Base-by-base conservation (phyloP, 345 rosid genomes). In the Eucalyptus dawsonii region DNA sequence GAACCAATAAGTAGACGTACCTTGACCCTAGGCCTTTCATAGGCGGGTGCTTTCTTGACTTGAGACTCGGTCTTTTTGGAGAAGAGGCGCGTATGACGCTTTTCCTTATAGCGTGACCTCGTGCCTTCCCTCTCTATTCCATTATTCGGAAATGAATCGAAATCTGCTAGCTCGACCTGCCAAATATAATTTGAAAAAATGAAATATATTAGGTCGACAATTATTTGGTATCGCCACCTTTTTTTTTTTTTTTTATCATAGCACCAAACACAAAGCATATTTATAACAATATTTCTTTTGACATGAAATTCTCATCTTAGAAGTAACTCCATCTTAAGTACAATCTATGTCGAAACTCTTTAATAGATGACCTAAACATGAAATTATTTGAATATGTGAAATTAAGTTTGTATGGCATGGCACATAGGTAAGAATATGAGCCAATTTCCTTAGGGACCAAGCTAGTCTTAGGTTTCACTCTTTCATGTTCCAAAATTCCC, bases 11-110 rank as follows among this genome's bases (percentile, higher is more conserved):
- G 31, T 40, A 58, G 42, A 27, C 65, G 58, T 91, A 95, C 99
- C 99, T 95, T 95, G 95, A 96, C 94, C 90, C 99, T 92, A n/a
- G 98, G 97, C 88, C 99, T 99, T 93, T 90, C 93, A 92, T 95
- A 96, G 4, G 97, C 98, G 88, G 95, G 97, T 91, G 94, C 94
- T 93, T 96, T 97, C 31, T 99, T 92, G 91, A 97, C 98, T 87
- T 96, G 94, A 90, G 95, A 96, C 31, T 99, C 93, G 90, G 95
- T 97, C 93, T 96, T 96, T 92, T 94, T 97, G 7, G 99, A 95
- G 91, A 96, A 96, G 16, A 96, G 96, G 86, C 90, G 96, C 3
- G 93, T 93, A 51, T 95, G 94, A 44, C 99, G 95, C 90, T 97
- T 97, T 91, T 97, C 98, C 88, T 94, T 96, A 92, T 96, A 95